Conservation (phyloP, 495 filamentous ascomycete genomes). For the Acidomyces sp. region DNA sequence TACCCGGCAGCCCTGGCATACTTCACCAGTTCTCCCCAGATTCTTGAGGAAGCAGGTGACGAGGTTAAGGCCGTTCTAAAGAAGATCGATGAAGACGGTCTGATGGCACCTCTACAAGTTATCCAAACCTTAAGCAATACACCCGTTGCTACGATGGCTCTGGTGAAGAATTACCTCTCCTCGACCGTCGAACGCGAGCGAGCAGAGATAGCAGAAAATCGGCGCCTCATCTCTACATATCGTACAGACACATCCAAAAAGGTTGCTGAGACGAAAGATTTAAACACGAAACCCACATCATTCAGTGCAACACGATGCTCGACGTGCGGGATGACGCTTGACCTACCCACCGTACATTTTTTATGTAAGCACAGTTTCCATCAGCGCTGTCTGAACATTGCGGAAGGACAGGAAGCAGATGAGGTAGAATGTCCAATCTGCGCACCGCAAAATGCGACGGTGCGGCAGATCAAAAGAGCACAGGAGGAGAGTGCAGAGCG, state of each 20-base stretch:
- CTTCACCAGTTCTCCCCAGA: slow-evolving; percentile 69
- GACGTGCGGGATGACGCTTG: slow-evolving; percentile 58
- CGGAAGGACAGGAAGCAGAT: slow-evolving; percentile 40
- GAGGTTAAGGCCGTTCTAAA: slow-evolving; percentile 66
- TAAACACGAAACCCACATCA: slow-evolving; percentile 66
- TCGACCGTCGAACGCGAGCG: slow-evolving; percentile 79
- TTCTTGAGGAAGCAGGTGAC: slow-evolving; percentile 78
- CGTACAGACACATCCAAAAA: slow-evolving; percentile 73
- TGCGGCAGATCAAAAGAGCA: slow-evolving; percentile 67
- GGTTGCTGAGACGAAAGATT: slow-evolving; percentile 58
- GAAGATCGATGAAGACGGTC: slow-evolving; percentile 75
- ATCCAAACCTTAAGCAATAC: slow-evolving; percentile 82
- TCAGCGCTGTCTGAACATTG: slow-evolving; percentile 58
- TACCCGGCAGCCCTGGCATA: slow-evolving; percentile 89
- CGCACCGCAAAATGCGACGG: slow-evolving; percentile 67
- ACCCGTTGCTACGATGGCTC: slow-evolving; percentile 87
- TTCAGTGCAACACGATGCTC: slow-evolving; percentile 83
- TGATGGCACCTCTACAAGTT: slow-evolving; percentile 94
- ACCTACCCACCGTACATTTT: slow-evolving; percentile 86
- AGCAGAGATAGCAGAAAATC: slow-evolving; percentile 73
- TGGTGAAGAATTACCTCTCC: slow-evolving; percentile 85
- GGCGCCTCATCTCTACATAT: slow-evolving; percentile 70
- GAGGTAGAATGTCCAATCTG: slow-evolving; percentile 72
- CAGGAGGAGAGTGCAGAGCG: slow-evolving; percentile 79
- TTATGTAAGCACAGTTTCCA: slow-evolving; percentile 95